Percentiles rank a stretch among this genome's conserved stretches.
Conservation (phyloP, 148 eudicot genomes). For the Rheum nobile region DNA sequence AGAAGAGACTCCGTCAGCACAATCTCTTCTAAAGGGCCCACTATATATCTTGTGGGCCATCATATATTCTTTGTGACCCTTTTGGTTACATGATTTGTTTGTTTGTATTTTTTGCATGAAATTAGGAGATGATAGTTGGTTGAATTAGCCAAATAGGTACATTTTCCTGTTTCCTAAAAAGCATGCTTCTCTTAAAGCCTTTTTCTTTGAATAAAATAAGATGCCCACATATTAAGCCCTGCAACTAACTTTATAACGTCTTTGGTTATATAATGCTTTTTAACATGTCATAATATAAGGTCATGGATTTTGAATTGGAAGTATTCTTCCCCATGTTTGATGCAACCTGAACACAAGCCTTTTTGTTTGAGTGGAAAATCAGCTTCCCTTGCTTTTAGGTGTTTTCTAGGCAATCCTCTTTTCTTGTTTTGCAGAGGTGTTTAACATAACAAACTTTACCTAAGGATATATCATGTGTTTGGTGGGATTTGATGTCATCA, state of each 20-base stretch:
- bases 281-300: not conserved
- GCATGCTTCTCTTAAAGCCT: not conserved
- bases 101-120: not conserved
- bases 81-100: not conserved
- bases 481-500: not conserved
- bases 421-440: too few relatives aligned
- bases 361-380: not conserved
- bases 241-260: not conserved
- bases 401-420: too few relatives aligned
- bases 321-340: not conserved
- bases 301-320: not conserved
- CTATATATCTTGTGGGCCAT: not conserved
- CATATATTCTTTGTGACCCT: not conserved
- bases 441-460: not conserved
- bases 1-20: not conserved
- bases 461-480: not conserved
- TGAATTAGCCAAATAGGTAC: not conserved
- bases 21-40: not conserved
- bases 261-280: not conserved
- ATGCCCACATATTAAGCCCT: not conserved
- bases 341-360: not conserved
- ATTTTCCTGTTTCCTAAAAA: not conserved
- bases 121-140: not conserved
- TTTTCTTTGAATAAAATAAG: not conserved
- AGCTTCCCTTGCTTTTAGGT: not conserved